Percentiles rank a stretch among this genome's conserved stretches.
Evolutionary conservation across 805 yeast genomes (phyloP).

Genomic region (Candida loeiensis): DNA sequence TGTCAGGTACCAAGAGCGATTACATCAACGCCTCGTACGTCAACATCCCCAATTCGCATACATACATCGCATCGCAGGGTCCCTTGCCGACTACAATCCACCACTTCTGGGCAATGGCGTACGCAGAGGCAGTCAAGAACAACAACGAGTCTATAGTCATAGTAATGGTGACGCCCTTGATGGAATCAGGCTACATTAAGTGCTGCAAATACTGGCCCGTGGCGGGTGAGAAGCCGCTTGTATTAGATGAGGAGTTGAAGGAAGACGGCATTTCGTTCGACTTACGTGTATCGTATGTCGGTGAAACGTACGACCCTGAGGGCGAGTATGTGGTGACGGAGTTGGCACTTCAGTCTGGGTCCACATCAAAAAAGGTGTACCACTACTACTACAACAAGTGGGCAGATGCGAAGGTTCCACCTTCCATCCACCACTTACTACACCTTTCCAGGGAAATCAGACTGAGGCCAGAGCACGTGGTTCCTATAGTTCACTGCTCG

Average conservation of each 20-base stretch:
- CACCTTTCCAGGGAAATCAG: conserved; percentile 18
- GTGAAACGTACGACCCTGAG: conserved; percentile 14
- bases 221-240: conserved; percentile 8
- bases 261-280: conserved; percentile 23
- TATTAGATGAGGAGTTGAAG: conserved; percentile 3
- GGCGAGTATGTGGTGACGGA: conserved; percentile 27
- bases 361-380: conserved; percentile 18
- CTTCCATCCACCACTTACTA: conserved; percentile 28
- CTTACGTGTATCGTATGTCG: conserved; percentile 16
- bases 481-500: conserved; percentile 65
- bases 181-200: conserved; percentile 37
- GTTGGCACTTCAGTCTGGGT: conserved; percentile 18
- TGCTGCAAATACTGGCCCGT: conserved; percentile 42
- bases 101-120: conserved; percentile 53
- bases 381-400: conserved; percentile 43
- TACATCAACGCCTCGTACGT: conserved; percentile 41
- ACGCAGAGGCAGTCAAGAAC: conserved; percentile 27
- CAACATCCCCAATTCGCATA: conserved; percentile 5
- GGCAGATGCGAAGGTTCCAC: conserved; percentile 44
- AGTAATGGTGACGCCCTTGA: conserved; percentile 52
- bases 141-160: conserved; percentile 25
- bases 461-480: conserved; percentile 9
- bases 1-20: conserved; percentile 18
- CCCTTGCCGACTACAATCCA: conserved; percentile 39
- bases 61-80: conserved; percentile 74